Evolutionary conservation across 1,139 yeast species (phyloP).

Genomic region (Blastobotrys persicus): DNA sequence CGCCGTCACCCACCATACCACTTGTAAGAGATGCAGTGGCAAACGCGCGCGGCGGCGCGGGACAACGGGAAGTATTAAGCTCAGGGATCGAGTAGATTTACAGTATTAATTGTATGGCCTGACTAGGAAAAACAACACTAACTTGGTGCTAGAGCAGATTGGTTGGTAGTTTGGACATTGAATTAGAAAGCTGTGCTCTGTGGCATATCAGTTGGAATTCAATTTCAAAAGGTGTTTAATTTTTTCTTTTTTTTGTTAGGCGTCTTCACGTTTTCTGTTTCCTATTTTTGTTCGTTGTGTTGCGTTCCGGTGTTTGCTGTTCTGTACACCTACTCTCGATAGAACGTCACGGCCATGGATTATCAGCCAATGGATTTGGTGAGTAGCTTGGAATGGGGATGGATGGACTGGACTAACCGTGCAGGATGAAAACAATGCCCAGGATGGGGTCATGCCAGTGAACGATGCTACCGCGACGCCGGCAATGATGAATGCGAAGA

Average conservation of each 20-base stretch:
- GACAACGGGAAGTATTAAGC: background rate
- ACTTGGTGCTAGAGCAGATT: background rate
- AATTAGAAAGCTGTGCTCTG: too few species aligned
- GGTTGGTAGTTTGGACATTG: too few species aligned
- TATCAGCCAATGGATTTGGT: slow-evolving; percentile 22
- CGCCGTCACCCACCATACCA: too few species aligned
- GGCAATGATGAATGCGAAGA: background rate
- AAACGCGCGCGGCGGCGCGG: background rate
- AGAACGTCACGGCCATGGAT: slow-evolving; percentile 13
- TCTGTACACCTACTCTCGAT: background rate
- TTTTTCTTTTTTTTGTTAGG: background rate
- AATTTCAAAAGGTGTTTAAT: background rate
- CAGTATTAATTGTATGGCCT: background rate
- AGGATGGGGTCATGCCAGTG: slow-evolving; percentile 5
- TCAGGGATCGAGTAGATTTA: background rate
- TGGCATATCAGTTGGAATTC: too few species aligned
- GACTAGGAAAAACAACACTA: background rate
- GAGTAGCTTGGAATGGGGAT: slow-evolving; percentile 12
- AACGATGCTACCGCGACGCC: background rate
- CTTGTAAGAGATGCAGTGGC: too few species aligned
- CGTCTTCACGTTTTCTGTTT: background rate
- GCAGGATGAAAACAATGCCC: slow-evolving; percentile 1
- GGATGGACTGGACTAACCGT: background rate
- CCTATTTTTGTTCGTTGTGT: background rate
- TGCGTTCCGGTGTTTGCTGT: background rate